Evolutionary conservation across 768 basidiomycete genomes (phyloP), one percentile per base, ranked within the genome.

Genomic region (Albatrellus ellisii): DNA sequence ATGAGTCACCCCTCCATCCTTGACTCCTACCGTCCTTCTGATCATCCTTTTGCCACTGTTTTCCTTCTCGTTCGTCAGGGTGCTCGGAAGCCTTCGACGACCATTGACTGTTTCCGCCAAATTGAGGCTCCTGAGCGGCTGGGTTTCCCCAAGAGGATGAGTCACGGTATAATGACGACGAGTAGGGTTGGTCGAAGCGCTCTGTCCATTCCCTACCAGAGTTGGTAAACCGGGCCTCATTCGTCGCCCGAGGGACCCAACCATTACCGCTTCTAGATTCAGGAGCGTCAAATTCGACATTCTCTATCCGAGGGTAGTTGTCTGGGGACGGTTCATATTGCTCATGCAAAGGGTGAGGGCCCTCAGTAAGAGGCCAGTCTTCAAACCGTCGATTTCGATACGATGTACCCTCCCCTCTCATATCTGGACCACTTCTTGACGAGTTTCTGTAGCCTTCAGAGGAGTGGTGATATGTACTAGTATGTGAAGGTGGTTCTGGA

Each of bases 401-500:
- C 41, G 70, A 62, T 9, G 65, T 59, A 40, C 17, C 15, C 9
- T 77, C 77, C 52, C 73, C 67, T 54, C 56, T 70, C 48, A 61
- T 58, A 46, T 66, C 67, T 52, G 69, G 73, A 15, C 63, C 54
- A 22, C 57, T 48, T 46, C 68, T 65, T 49, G 68, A 41, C 26
- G 50, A 46, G 3, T 32, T 51, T 58, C 65, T 68, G 58, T 61
- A 62, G 46, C 56, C 63, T 52, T 77, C 72, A 34, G 68, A 54
- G 37, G 59, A 60, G 45, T 51, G 54, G 43, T 48, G 39, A 45
- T 54, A 42, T 50, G 66, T 66, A 49, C 63, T 65, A 44, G 64
- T 57, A 56, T 69, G 70, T 49, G 73, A 57, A 58, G 73, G 77
- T 44, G 66, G 57, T 46, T 77, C 71, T 52, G 68, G 56, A 59